These are phyloP conservation scores for Pyricularia sp. DNA, from an alignment of 2,329 filamentous ascomycete species.

Conservation along the genomic window DNA sequence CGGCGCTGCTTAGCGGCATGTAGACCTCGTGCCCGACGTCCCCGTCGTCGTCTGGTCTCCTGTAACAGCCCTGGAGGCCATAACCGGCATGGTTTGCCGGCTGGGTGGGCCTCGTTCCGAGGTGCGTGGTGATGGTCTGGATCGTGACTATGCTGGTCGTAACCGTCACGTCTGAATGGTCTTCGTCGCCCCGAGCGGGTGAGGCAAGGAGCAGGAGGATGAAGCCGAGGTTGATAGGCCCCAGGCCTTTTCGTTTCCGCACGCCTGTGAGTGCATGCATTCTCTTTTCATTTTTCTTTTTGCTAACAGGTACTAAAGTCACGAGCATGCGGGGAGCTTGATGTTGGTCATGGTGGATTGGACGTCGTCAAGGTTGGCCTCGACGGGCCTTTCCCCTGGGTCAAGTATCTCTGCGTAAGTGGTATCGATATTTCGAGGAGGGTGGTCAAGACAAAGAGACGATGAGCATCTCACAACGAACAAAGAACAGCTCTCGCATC, in stretches of 20 bases:
- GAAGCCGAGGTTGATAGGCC: neutral
- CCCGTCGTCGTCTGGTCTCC: neutral
- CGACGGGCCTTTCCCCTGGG: neutral
- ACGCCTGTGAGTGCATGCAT: neutral
- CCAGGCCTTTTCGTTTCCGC: neutral
- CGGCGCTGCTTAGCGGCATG: neutral
- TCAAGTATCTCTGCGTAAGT: neutral
- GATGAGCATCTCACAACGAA: neutral
- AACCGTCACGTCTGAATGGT: neutral
- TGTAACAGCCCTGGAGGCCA: slow-evolving; percentile 2
- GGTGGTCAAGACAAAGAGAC: neutral
- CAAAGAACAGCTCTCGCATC: neutral
- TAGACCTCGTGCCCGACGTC: neutral
- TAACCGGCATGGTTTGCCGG: neutral
- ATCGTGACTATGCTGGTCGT: neutral
- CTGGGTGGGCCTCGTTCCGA: neutral
- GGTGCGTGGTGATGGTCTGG: neutral
- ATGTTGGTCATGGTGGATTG: neutral
- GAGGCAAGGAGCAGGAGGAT: neutral
- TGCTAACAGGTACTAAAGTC: neutral
- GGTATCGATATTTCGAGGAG: neutral
- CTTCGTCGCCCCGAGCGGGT: neutral
- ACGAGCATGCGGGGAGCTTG: neutral
- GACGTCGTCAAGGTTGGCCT: neutral
- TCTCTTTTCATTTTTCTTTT: neutral